These are phyloP conservation scores for Phytophthora quininea DNA, from an alignment of 352 stramenopile genomes.

Conservation along the genomic window DNA sequence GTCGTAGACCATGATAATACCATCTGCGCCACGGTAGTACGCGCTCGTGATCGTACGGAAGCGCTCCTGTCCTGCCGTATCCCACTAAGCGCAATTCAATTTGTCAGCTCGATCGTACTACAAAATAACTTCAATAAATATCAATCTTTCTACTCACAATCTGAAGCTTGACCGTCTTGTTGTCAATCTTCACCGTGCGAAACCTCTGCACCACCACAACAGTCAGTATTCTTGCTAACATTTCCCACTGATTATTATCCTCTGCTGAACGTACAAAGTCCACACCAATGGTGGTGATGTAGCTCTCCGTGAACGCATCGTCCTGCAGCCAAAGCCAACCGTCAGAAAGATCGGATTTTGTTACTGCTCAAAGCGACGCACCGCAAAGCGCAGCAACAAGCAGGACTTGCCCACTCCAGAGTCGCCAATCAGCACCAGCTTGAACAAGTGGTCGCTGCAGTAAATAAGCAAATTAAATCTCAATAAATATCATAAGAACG, in stretches of 20 bases:
- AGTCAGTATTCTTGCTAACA: slow-evolving; percentile 3
- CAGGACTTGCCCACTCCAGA: slow-evolving; percentile 99
- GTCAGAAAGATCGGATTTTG: slow-evolving; percentile 1
- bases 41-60: slow-evolving; percentile 99
- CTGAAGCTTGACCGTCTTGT: slow-evolving; percentile 98
- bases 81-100: slow-evolving; percentile 78
- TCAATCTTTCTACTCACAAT: slow-evolving; percentile 80
- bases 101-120: background rate
- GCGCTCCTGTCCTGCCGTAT: slow-evolving; percentile 98
- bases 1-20: slow-evolving; percentile 99
- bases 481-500: slow-evolving; percentile 6
- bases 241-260: too few relatives aligned
- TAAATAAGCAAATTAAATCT: slow-evolving; percentile 3
- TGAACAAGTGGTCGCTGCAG: slow-evolving; percentile 95
- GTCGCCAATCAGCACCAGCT: slow-evolving; percentile 98
- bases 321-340: slow-evolving; percentile 53
- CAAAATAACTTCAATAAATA: background rate
- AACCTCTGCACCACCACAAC: slow-evolving; percentile 74
- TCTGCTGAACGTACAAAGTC: slow-evolving; percentile 87
- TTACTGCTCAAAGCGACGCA: slow-evolving; percentile 34
- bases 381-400: slow-evolving; percentile 96
- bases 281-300: slow-evolving; percentile 96
- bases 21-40: slow-evolving; percentile 98
- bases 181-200: slow-evolving; percentile 98
- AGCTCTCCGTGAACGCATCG: slow-evolving; percentile 98